These are phyloP conservation scores for Fagus sylvatica DNA, from an alignment of 306 rosid species.

Conservation along the genomic window DNA sequence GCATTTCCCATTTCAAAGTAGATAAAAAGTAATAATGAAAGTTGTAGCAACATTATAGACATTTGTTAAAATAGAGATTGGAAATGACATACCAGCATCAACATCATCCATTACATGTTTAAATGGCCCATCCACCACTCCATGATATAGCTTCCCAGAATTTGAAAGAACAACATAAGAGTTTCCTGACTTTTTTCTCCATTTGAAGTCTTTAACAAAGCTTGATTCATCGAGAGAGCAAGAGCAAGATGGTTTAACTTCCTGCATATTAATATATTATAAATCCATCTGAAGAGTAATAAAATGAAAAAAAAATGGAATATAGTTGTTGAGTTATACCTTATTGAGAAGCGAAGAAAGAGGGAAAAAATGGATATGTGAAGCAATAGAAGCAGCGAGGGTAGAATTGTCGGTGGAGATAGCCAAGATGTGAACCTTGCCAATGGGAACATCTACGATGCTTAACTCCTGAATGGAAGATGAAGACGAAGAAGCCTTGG, in stretches of 20 bases:
- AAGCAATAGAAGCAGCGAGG: constrained; percentile 55
- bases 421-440: constrained; percentile 60
- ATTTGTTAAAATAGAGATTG: too few species aligned
- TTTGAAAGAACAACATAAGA: constrained; percentile 66
- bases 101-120: constrained; percentile 54
- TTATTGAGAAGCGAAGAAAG: constrained; percentile 46
- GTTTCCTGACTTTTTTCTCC: constrained; percentile 57
- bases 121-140: constrained; percentile 47
- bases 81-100: constrained; percentile 69
- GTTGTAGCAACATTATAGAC: neutral
- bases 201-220: constrained; percentile 64
- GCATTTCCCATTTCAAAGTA: neutral
- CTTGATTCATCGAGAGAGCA: constrained; percentile 49
- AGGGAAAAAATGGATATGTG: constrained; percentile 48
- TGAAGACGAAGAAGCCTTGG: constrained; percentile 23
- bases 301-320: too few species aligned
- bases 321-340: constrained; percentile 33
- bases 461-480: constrained; percentile 58
- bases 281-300: too few species aligned
- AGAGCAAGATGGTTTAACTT: constrained; percentile 46
- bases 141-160: constrained; percentile 54
- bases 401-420: constrained; percentile 57
- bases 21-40: neutral
- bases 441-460: constrained; percentile 58
- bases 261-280: constrained; percentile 38